Conservation (phyloP, 257 asterid genomes). For the Galeopsis tetrahit region DNA sequence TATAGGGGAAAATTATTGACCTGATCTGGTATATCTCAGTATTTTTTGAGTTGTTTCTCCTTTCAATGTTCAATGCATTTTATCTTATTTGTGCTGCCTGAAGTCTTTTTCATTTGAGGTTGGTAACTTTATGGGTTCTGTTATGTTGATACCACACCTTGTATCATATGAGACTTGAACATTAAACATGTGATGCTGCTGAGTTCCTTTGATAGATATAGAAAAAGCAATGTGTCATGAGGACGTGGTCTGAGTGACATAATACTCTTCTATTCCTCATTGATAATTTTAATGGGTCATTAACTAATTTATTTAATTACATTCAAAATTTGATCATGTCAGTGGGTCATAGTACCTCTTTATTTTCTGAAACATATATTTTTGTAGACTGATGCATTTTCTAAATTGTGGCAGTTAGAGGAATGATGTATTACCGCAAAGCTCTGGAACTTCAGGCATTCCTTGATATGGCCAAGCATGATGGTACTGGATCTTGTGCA, state of each 20-base stretch:
- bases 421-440: constrained; percentile 99
- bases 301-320: neutral
- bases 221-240: constrained; percentile 20
- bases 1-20: neutral
- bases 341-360: constrained; percentile 5
- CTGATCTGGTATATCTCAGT: neutral
- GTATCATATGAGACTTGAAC: neutral
- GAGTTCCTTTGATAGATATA: neutral
- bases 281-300: constrained; percentile 11
- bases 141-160: neutral
- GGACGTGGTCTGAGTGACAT: neutral
- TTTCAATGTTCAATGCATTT: neutral
- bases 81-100: neutral
- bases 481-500: constrained; percentile 59
- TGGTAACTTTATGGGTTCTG: neutral
- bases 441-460: constrained; percentile 98
- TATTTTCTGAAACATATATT: constrained; percentile 13
- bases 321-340: constrained; percentile 6
- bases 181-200: constrained; percentile 4
- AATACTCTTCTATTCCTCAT: neutral
- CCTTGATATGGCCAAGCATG: constrained; percentile 99
- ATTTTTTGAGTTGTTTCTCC: neutral
- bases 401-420: constrained; percentile 68
- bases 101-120: neutral
- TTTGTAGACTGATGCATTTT: constrained; percentile 35